These are phyloP conservation scores for Chondrus crispus DNA, from an alignment of 23 red algal genomes.

Conservation along the genomic window DNA sequence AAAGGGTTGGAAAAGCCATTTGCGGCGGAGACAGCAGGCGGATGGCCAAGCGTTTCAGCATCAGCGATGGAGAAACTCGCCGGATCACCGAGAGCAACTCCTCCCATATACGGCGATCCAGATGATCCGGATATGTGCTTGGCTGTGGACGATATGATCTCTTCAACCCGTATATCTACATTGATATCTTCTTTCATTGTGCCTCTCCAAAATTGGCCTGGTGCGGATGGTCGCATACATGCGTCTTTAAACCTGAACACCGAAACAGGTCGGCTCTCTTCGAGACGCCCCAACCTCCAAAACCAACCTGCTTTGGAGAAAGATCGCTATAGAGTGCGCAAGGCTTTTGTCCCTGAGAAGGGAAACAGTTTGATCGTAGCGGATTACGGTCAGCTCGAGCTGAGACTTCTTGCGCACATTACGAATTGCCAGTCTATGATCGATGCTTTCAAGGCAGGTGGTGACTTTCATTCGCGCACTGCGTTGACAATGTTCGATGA, in stretches of 20 bases:
- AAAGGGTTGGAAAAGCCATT: conserved; percentile 46
- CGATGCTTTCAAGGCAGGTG: conserved; percentile 79
- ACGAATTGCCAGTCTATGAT: conserved; percentile 87
- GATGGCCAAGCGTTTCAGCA: conserved; percentile 58
- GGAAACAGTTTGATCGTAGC: conserved; percentile 88
- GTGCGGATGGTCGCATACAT: conserved; percentile 74
- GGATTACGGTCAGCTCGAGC: conserved; percentile 91
- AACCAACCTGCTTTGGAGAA: conserved; percentile 96
- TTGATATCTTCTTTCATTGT: conserved; percentile 76
- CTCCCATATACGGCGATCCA: conserved; percentile 18
- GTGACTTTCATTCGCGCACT: conserved; percentile 93
- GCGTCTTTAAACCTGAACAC: conserved; percentile 91
- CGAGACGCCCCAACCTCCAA: conserved; percentile 87
- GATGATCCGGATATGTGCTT: conserved; percentile 20
- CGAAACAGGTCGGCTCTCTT: conserved; percentile 82
- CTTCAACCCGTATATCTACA: conserved; percentile 60
- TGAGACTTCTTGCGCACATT: conserved; percentile 86
- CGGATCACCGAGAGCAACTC: not conserved
- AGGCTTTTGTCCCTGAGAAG: conserved; percentile 68
- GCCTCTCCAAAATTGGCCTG: conserved; percentile 71
- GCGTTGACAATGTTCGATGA: conserved; percentile 84
- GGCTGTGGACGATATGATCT: conserved; percentile 70
- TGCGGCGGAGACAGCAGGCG: conserved; percentile 44
- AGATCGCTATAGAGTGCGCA: conserved; percentile 79
- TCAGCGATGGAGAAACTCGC: conserved; percentile 65